A percentile compares a stretch with the other conserved stretches of the same genome.
Evolutionary conservation across 345 rosid species (phyloP).

Genomic region (Clausena lansium): DNA sequence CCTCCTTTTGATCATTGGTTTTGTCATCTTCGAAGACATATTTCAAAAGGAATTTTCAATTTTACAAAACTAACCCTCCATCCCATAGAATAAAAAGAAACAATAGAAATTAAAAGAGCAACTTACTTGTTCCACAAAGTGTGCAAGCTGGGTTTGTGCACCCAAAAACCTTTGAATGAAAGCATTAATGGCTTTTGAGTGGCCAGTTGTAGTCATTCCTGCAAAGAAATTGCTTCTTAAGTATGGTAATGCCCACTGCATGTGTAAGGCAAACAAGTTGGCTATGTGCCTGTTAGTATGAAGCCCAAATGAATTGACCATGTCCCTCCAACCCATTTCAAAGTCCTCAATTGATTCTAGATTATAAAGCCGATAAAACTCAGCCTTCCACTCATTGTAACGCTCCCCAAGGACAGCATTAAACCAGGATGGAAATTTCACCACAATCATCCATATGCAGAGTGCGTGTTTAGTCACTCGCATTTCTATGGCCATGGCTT

Average conservation of each 20-base stretch:
- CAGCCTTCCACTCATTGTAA: conserved; percentile 93
- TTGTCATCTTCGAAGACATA: background rate
- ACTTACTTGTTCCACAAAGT: conserved; percentile 86
- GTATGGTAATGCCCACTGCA: conserved; percentile 85
- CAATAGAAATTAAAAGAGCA: conserved; percentile 19
- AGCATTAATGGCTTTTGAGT: conserved; percentile 80
- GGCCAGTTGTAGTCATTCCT: conserved; percentile 72
- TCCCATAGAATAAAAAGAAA: background rate
- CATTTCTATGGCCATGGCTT: conserved; percentile 85
- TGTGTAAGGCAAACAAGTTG: conserved; percentile 65
- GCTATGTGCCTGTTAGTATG: conserved; percentile 80
- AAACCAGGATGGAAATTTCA: conserved; percentile 94
- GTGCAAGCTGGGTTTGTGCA: conserved; percentile 88
- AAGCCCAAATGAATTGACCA: conserved; percentile 79
- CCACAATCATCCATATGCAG: conserved; percentile 96
- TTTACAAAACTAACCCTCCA: background rate
- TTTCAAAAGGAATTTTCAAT: background rate
- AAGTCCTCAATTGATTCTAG: conserved; percentile 80
- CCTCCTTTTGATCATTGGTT: background rate
- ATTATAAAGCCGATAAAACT: conserved; percentile 80
- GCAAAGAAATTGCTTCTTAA: conserved; percentile 86
- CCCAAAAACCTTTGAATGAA: conserved; percentile 91
- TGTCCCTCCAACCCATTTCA: conserved; percentile 89
- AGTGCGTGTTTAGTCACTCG: conserved; percentile 84
- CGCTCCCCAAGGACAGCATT: conserved; percentile 89